Evolutionary conservation across 2,329 filamentous ascomycete genomes (phyloP), one percentile per base, ranked within the genome.

Genomic region (Fusarium sororula): DNA sequence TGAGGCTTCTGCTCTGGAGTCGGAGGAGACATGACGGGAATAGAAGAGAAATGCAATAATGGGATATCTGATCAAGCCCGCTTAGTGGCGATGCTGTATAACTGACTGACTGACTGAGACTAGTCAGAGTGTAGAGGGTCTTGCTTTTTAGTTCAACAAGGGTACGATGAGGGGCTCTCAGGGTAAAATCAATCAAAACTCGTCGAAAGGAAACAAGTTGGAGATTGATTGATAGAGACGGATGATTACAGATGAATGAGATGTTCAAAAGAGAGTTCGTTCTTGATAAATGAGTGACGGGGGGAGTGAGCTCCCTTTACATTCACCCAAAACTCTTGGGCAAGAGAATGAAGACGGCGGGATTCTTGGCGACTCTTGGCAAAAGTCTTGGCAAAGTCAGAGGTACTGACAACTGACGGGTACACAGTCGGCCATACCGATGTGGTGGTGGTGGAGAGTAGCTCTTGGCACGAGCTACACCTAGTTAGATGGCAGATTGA

Each of bases 301-400:
- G 79, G 79, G 77, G 72, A 62, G 69, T 72, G 74, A 61, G 80
- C 80, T 81, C 81, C 79, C 80, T 82, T 83, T 82, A 82, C 80
- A 81, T 79, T 81, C 74, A 72, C 74, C 69, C 73, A 77, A 77
- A 79, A 79, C 77, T 76, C 78, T 55, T 81, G 80, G 80, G 80
- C 78, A 76, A 76, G 71, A 77, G 74, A 68, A 75, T 75, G 80
- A 80, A 80, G 82, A 81, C 78, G 78, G 81, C 82, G 81, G 81
- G 80, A 82, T 73, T 74, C 81, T 82, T 82, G 81, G 81, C 81
- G 51, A 11, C 61, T 41, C 51, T 55, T 55, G 51, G 51, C 51
- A 18, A 15, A 38, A 6, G 56, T 51, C 56, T 59, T 59, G 56
- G 56, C 56, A n/a, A 71, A 47, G 60, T 41, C 5, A 35, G 20